Conservation (phyloP, 2,329 filamentous ascomycete species). For the Aspergillus intermedius region DNA sequence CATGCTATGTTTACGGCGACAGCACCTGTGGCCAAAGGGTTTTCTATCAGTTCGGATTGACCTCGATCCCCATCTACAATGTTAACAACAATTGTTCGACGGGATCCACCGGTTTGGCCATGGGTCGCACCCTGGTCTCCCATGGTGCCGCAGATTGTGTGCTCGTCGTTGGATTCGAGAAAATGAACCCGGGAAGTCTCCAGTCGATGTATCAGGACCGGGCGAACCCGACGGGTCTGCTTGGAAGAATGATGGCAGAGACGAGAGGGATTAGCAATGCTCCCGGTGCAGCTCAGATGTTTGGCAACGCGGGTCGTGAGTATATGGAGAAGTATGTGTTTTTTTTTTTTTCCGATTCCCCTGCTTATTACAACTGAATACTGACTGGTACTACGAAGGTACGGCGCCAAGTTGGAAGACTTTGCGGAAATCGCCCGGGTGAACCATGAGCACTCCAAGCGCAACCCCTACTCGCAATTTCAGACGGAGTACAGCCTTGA, state of each 20-base stretch:
- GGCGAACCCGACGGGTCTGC: constrained; percentile 68
- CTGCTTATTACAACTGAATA: neutral
- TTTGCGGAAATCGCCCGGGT: constrained; percentile 91
- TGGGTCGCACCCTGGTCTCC: constrained; percentile 73
- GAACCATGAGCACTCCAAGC: constrained; percentile 85
- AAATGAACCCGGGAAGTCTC: constrained; percentile 91
- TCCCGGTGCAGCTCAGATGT: constrained; percentile 84
- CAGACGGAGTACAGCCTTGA: constrained; percentile 83
- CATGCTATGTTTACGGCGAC: constrained; percentile 98
- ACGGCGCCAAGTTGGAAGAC: constrained; percentile 74
- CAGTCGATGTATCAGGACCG: constrained; percentile 80
- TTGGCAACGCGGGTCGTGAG: constrained; percentile 87
- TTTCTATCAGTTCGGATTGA: constrained; percentile 99
- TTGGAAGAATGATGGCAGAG: constrained; percentile 70
- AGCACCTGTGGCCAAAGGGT: constrained; percentile 91
- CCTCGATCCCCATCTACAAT: constrained; percentile 91
- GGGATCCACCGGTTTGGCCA: constrained; percentile 80
- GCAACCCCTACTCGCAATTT: constrained; percentile 98
- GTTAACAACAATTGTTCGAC: constrained; percentile 99
- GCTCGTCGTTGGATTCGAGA: constrained; percentile 91
- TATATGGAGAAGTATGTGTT: constrained; percentile 79
- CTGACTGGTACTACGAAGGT: constrained; percentile 44
- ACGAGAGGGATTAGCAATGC: constrained; percentile 76
- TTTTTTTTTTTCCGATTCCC: neutral
- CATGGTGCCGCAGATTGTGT: constrained; percentile 81